phyloP scores from a whole-genome alignment of 2,329 filamentous ascomycete genomes.

The Colletotrichum falcatum region DNA sequence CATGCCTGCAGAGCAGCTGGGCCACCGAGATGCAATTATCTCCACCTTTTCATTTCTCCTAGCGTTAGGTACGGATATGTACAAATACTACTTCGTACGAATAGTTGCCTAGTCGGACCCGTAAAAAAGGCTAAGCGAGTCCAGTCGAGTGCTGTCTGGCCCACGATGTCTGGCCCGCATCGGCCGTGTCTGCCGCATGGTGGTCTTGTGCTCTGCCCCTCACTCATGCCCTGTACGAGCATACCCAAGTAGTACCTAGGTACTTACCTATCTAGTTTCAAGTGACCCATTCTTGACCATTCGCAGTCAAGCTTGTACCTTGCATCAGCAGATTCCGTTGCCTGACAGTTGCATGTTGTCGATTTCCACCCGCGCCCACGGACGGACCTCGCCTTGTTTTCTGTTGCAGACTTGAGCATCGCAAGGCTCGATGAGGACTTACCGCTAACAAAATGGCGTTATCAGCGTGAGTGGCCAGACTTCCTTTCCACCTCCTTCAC shows the following conservation, averaged over 20 bases:
- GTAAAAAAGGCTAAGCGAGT: slow-evolving; percentile 12
- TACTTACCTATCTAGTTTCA: neutral
- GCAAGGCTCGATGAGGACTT: slow-evolving; percentile 37
- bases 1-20: slow-evolving; percentile 27
- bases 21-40: slow-evolving; percentile 32
- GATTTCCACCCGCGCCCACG: slow-evolving; percentile 17
- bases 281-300: slow-evolving; percentile 34
- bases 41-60: slow-evolving; percentile 8
- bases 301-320: slow-evolving; percentile 38
- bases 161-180: neutral
- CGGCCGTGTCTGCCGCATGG: slow-evolving; percentile 7
- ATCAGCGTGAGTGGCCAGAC: slow-evolving; percentile 45
- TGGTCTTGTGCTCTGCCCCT: slow-evolving; percentile 14
- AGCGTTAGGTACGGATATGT: no score
- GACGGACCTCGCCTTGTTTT: slow-evolving; percentile 27
- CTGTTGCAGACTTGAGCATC: slow-evolving; percentile 21
- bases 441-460: slow-evolving; percentile 45
- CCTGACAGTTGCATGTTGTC: slow-evolving; percentile 39
- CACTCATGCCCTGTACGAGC: neutral
- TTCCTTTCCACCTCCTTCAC: neutral
- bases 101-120: slow-evolving; percentile 5
- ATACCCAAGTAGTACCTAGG: neutral
- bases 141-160: slow-evolving; percentile 5
- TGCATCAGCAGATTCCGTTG: slow-evolving; percentile 40
- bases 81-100: no score